These are phyloP conservation scores for Pugionium dolabratum DNA, from an alignment of 345 rosid genomes.

Conservation along the genomic window DNA sequence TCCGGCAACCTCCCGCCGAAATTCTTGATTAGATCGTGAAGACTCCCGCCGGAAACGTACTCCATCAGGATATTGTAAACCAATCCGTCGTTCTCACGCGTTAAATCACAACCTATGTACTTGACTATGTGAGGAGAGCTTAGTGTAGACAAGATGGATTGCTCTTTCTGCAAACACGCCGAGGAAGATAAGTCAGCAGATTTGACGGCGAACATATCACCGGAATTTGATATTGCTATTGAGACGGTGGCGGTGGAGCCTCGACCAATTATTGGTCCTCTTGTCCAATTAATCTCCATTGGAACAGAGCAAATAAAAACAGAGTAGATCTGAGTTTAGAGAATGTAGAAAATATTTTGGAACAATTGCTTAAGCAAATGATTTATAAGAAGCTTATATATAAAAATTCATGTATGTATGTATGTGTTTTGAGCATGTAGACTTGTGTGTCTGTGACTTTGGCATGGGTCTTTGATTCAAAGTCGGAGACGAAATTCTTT, in stretches of 20 bases:
- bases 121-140: conserved; percentile 59
- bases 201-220: conserved; percentile 67
- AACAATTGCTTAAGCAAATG: conserved; percentile 30
- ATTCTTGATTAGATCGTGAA: conserved; percentile 51
- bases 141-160: conserved; percentile 54
- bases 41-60: conserved; percentile 64
- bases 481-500: conserved; percentile 36
- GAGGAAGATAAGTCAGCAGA: conserved; percentile 57
- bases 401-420: conserved; percentile 3
- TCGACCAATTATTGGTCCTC: conserved; percentile 74
- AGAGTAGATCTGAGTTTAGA: conserved; percentile 17
- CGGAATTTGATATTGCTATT: conserved; percentile 54
- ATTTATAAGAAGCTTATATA: conserved; percentile 18
- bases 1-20: conserved; percentile 60
- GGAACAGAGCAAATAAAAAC: conserved; percentile 23
- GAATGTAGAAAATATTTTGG: not conserved
- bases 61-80: conserved; percentile 71
- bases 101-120: conserved; percentile 57
- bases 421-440: conserved; percentile 24
- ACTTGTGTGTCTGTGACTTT: conserved; percentile 37
- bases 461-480: conserved; percentile 30
- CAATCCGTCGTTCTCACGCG: conserved; percentile 32
- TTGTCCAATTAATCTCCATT: conserved; percentile 48
- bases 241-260: conserved; percentile 85
- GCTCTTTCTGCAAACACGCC: conserved; percentile 54